A percentile compares a stretch with the other conserved stretches of the same genome.
These are phyloP conservation scores for Arthroderma sp. DNA, from an alignment of 2,329 filamentous ascomycete genomes.

Conservation along the genomic window DNA sequence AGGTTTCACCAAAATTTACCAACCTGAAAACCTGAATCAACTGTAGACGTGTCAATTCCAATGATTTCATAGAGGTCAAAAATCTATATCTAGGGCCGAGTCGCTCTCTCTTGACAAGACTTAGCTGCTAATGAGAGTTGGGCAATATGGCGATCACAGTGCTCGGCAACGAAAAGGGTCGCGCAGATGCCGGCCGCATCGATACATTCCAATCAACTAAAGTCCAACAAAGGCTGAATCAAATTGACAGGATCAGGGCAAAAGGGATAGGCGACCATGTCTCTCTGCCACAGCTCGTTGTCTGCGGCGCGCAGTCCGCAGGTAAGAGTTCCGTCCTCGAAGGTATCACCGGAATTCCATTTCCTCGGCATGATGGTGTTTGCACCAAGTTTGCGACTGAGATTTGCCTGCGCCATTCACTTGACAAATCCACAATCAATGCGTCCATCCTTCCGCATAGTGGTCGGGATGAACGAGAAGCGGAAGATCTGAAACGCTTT, in stretches of 20 bases:
- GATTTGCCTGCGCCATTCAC: conserved; percentile 24
- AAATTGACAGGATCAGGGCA: conserved; percentile 2
- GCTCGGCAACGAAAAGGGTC: too few species aligned
- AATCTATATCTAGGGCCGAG: too few species aligned
- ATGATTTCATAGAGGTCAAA: too few species aligned
- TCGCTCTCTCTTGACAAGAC: too few species aligned
- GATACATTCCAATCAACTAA: too few species aligned
- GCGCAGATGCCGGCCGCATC: too few species aligned
- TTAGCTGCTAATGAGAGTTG: too few species aligned
- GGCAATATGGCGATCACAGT: too few species aligned
- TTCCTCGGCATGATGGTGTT: conserved; percentile 20
- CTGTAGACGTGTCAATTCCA: too few species aligned
- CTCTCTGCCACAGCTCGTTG: conserved; percentile 16
- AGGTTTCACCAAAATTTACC: too few species aligned
- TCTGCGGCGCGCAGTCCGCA: conserved; percentile 24
- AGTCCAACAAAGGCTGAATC: too few species aligned
- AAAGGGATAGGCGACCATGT: conserved; percentile 11
- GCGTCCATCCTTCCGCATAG: conserved; percentile 20
- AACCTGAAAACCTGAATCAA: too few species aligned
- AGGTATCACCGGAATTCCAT: conserved; percentile 18
- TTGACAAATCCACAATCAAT: conserved; percentile 7
- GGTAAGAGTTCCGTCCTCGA: conserved; percentile 16
- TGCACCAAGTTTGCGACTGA: conserved; percentile 29
- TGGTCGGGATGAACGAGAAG: not conserved
- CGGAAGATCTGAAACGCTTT: not conserved